Evolutionary conservation across 169 alveolate species (phyloP), one percentile per base, ranked within the genome.

Genomic region (Ophryocystis elektroscirrha): DNA sequence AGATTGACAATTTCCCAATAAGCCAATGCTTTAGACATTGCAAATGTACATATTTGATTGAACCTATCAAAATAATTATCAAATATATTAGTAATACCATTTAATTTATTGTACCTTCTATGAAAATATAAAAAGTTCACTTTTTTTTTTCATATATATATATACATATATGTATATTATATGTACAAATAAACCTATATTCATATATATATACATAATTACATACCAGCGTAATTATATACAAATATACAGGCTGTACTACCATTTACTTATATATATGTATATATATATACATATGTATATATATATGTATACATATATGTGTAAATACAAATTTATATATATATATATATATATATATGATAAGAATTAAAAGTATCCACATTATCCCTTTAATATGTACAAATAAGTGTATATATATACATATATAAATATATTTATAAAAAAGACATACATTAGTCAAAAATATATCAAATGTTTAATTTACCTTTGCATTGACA

Each of bases 11-110:
- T 28, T 89, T 69, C 2, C 88, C 85, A 39, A 76, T 67, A 25
- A 89, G 70, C 97, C 98, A 91, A 48, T 76, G 77, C 37, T 91
- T 69, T 39, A 91, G 67, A 65, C 98, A 91, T 36, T 77, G 78
- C 25, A 84, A 61, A 69, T 91, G 98, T 18, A 90, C 91, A 57
- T 67, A 78, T 54, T 79, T 79, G 60, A 85, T 79, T 18, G 93
- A 72, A n/a, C 0, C 95, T 94, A 26, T n/a, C n/a, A n/a, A n/a
- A n/a, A n/a, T n/a, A n/a, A n/a, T n/a, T n/a, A n/a, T n/a, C n/a
- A n/a, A n/a, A n/a, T n/a, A n/a, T n/a, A n/a, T n/a, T n/a, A n/a
- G n/a, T n/a, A n/a, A n/a, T n/a, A n/a, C n/a, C n/a, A n/a, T n/a
- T n/a, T n/a, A n/a, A n/a, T n/a, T n/a, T n/a, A n/a, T n/a, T n/a